These are phyloP conservation scores for Cicer cuneatum DNA, from an alignment of 306 rosid genomes.

Conservation along the genomic window DNA sequence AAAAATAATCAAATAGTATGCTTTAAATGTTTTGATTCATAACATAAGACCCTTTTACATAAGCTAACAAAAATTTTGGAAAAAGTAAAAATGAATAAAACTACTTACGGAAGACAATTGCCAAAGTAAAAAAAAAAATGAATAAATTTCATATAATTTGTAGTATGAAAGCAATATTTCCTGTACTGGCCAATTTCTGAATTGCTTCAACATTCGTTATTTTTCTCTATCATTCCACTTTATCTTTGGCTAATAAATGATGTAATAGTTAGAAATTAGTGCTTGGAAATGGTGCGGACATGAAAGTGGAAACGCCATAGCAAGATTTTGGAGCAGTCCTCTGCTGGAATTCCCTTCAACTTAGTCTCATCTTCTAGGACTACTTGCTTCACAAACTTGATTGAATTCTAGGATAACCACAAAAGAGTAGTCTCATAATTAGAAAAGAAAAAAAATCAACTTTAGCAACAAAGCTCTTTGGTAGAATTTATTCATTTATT, in stretches of 20 bases:
- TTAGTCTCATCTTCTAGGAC: constrained; percentile 91
- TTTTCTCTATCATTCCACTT: neutral
- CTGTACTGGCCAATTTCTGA: constrained; percentile 20
- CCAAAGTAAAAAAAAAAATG: constrained; percentile 31
- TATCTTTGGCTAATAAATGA: constrained; percentile 35
- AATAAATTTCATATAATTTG: constrained; percentile 39
- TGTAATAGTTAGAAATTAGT: constrained; percentile 42
- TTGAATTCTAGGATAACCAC: constrained; percentile 62
- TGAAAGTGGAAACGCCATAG: constrained; percentile 74
- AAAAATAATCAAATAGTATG: constrained; percentile 10
- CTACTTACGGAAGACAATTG: constrained; percentile 5
- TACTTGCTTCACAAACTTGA: constrained; percentile 92
- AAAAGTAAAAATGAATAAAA: constrained; percentile 33
- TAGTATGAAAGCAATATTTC: neutral
- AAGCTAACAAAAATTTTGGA: constrained; percentile 34
- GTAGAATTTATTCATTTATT: neutral
- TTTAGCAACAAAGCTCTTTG: neutral
- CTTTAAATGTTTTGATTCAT: constrained; percentile 30
- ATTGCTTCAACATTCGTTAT: constrained; percentile 36
- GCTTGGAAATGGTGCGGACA: constrained; percentile 40
- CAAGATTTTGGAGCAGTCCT: constrained; percentile 83
- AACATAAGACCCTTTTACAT: constrained; percentile 21
- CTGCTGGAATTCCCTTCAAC: constrained; percentile 82
- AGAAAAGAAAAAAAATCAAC: constrained; percentile 10
- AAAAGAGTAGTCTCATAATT: neutral